A percentile compares a stretch with the other conserved stretches of the same genome.
phyloP scores from a whole-genome alignment of 1,284 basidiomycete genomes.

The Tetrapyrgos nigripes region DNA sequence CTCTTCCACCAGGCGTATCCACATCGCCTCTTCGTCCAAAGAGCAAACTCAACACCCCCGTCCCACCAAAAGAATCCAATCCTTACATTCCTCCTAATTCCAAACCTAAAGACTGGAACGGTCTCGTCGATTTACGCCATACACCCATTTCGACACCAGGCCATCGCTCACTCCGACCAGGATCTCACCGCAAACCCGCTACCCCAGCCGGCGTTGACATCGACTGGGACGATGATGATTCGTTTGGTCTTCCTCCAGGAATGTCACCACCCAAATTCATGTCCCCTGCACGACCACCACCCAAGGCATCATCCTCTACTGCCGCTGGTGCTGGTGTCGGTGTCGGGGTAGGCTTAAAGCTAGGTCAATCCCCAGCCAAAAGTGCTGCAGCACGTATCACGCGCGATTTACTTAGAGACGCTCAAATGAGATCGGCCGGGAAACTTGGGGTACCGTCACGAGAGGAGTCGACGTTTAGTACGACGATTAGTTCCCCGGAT shows the following conservation, averaged over 20 bases:
- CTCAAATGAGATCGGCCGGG: constrained; percentile 34
- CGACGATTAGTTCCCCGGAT: constrained; percentile 68
- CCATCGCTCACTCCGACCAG: constrained; percentile 41
- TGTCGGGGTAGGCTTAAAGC: no score
- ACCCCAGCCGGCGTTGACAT: constrained; percentile 27
- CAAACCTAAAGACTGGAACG: constrained; percentile 68
- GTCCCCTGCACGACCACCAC: constrained; percentile 79
- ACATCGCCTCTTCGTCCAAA: constrained; percentile 45
- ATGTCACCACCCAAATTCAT: constrained; percentile 91
- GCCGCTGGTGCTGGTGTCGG: constrained; percentile 56
- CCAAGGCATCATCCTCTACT: constrained; percentile 50
- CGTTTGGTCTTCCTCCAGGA: constrained; percentile 66
- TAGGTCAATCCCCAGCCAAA: constrained; percentile 66
- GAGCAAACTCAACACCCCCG: constrained; percentile 60
- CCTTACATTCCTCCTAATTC: constrained; percentile 64
- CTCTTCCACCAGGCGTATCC: constrained; percentile 31
- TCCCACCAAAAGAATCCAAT: constrained; percentile 57
- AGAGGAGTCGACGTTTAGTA: constrained; percentile 73
- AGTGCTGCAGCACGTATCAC: constrained; percentile 73
- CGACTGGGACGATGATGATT: constrained; percentile 54
- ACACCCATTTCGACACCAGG: constrained; percentile 47
- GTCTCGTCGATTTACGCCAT: constrained; percentile 76
- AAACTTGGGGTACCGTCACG: constrained; percentile 9
- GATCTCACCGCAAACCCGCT: constrained; percentile 35
- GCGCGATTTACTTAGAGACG: constrained; percentile 61